Conservation (phyloP, 163 green algal genomes). For the Scenedesmus sp. region DNA sequence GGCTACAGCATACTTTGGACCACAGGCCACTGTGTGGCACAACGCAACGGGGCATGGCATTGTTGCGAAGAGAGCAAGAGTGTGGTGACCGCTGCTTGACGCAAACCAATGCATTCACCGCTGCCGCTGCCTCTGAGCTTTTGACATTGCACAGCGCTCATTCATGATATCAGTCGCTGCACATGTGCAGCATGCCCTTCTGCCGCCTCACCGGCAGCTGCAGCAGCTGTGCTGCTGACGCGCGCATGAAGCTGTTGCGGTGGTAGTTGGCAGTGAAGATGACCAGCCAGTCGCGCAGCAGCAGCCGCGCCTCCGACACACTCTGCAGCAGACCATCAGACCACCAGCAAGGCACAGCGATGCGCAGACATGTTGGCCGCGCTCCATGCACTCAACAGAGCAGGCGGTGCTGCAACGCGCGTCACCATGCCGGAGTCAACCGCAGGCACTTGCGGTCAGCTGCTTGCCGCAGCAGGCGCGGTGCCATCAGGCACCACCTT, state of each 20-base stretch:
- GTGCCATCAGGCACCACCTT: too few relatives aligned
- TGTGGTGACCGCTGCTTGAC: not conserved
- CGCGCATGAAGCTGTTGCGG: constrained; percentile 42
- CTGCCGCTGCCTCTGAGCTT: not conserved
- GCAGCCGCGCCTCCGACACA: constrained; percentile 66
- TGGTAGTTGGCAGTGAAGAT: constrained; percentile 85
- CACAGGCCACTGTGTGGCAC: not conserved
- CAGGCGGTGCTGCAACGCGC: too few relatives aligned
- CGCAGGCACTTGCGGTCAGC: not conserved
- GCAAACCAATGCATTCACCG: not conserved
- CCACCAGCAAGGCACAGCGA: too few relatives aligned
- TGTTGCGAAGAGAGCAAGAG: not conserved
- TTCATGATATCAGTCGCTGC: not conserved
- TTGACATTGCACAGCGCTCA: not conserved
- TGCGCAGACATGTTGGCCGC: too few relatives aligned
- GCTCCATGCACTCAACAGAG: not conserved
- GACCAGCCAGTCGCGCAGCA: constrained; percentile 92
- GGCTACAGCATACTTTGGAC: not conserved
- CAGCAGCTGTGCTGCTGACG: constrained; percentile 52
- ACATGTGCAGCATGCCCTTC: not conserved
- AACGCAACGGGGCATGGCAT: not conserved
- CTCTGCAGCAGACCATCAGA: constrained; percentile 59
- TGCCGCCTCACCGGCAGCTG: constrained; percentile 55
- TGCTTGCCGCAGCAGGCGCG: not conserved
- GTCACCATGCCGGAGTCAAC: not conserved